Percentiles rank a stretch among this genome's conserved stretches.
phyloP scores from a whole-genome alignment of 331 rosid genomes.

The Arachis monticola region DNA sequence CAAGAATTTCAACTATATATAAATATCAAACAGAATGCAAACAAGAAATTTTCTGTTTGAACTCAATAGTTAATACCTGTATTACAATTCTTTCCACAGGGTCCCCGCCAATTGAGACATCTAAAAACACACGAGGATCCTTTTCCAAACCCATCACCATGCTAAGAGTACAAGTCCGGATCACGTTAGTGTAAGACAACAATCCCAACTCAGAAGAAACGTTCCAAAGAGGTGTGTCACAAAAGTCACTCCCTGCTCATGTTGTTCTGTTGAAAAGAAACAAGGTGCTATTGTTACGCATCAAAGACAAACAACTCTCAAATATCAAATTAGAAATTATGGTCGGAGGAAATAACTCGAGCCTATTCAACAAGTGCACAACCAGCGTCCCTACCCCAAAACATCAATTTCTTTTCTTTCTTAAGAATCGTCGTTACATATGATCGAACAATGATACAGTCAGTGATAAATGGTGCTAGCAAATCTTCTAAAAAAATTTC shows the following conservation, averaged over 20 bases:
- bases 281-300: not conserved
- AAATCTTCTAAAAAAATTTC: not conserved
- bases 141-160: constrained; percentile 66
- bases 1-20: constrained; percentile 3
- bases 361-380: not conserved
- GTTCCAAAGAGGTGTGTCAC: not conserved
- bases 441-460: constrained; percentile 1
- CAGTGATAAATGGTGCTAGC: not conserved
- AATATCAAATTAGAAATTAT: not conserved
- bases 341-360: not conserved
- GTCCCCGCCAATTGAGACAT: constrained; percentile 74
- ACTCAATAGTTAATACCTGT: constrained; percentile 55
- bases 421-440: not conserved
- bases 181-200: not conserved
- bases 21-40: not conserved
- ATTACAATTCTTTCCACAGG: constrained; percentile 68
- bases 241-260: constrained; percentile 1
- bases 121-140: constrained; percentile 77
- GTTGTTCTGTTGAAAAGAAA: constrained; percentile 24
- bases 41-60: not conserved
- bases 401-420: not conserved
- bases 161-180: constrained; percentile 35
- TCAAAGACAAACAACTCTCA: constrained; percentile 17
- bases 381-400: constrained; percentile 12
- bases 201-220: constrained; percentile 27